Percentiles rank a stretch among this genome's conserved stretches.
Conservation (phyloP, 257 asterid genomes). For the Przewalskia tangutica region DNA sequence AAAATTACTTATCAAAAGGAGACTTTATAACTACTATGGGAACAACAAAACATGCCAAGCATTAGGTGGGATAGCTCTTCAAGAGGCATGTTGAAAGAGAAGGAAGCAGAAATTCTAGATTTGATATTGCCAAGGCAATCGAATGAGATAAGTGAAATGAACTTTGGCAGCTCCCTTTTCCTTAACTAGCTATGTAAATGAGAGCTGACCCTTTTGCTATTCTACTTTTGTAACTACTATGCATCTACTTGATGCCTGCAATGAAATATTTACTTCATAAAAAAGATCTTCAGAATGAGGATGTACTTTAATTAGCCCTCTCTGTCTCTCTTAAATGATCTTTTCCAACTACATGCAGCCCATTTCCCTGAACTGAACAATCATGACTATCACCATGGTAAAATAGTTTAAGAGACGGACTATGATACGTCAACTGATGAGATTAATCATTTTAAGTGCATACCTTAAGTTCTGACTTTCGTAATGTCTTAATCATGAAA, state of each 20-base stretch:
- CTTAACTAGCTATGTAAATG: too few relatives aligned
- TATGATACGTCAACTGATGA: slow-evolving; percentile 3
- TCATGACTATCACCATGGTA: not conserved
- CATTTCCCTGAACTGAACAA: not conserved
- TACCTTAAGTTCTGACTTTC: slow-evolving; percentile 96
- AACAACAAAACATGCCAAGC: not conserved
- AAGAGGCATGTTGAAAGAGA: not conserved
- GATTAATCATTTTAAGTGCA: slow-evolving; percentile 6
- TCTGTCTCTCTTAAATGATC: not conserved
- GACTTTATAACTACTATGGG: not conserved
- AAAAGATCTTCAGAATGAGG: not conserved
- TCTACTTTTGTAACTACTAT: too few relatives aligned
- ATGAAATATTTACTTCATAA: too few relatives aligned
- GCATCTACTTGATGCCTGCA: too few relatives aligned
- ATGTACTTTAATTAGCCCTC: not conserved
- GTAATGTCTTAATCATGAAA: slow-evolving; percentile 92
- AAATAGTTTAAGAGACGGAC: not conserved
- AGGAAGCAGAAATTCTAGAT: not conserved
- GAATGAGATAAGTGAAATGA: not conserved
- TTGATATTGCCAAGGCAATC: not conserved
- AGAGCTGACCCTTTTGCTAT: too few relatives aligned
- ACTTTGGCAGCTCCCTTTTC: too few relatives aligned
- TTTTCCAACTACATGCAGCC: not conserved
- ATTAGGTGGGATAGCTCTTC: not conserved
- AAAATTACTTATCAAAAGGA: not conserved